These are phyloP conservation scores for Phytophthora cryptogea DNA, from an alignment of 352 stramenopile species.

Conservation along the genomic window DNA sequence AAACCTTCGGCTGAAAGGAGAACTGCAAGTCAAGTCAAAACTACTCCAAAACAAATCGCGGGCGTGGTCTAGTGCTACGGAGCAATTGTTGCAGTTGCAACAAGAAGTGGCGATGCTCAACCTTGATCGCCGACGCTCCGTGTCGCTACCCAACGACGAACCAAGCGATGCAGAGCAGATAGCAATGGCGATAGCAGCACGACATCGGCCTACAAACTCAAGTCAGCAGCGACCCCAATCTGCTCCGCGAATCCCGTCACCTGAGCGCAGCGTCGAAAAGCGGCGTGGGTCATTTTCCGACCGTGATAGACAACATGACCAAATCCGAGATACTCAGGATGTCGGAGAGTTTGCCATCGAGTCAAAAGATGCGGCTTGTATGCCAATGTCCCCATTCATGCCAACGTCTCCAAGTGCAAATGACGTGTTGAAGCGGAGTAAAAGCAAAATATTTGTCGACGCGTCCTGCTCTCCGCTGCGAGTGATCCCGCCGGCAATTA, in stretches of 20 bases:
- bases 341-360: constrained; percentile 7
- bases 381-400: constrained; percentile 23
- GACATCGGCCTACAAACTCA: constrained; percentile 13
- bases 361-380: constrained; percentile 15
- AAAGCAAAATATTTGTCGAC: constrained; percentile 28
- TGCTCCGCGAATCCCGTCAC: constrained; percentile 24
- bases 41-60: constrained; percentile 84
- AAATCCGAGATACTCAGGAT: constrained; percentile 3
- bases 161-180: constrained; percentile 26
- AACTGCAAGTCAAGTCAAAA: constrained; percentile 83
- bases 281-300: constrained; percentile 28
- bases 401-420: constrained; percentile 16
- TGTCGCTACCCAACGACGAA: constrained; percentile 10
- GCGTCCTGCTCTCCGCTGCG: constrained; percentile 36
- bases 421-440: constrained; percentile 18
- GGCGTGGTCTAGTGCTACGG: constrained; percentile 78
- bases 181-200: constrained; percentile 26
- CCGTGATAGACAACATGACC: constrained; percentile 1
- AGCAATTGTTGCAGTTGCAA: constrained; percentile 77
- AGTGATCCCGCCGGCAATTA: constrained; percentile 23
- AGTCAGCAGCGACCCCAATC: constrained; percentile 32
- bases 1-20: constrained; percentile 71
- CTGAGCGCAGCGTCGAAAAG: constrained; percentile 31
- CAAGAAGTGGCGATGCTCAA: constrained; percentile 86
- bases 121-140: constrained; percentile 43